A percentile compares a stretch with the other conserved stretches of the same genome.
These are phyloP conservation scores for Annulohypoxylon truncatum DNA, from an alignment of 2,329 filamentous ascomycete species.

Conservation along the genomic window DNA sequence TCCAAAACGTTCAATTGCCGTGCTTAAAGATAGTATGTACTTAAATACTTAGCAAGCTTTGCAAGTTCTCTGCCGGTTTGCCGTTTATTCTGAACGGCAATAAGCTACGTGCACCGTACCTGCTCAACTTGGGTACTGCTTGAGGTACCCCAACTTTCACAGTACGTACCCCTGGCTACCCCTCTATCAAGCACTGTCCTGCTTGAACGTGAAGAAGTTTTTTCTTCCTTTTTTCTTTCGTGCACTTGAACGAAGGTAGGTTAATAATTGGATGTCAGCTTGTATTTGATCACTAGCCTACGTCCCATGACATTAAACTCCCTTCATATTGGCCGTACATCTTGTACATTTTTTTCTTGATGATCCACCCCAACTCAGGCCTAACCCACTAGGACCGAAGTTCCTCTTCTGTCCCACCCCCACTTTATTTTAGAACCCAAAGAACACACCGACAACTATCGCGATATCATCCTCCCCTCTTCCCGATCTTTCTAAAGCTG, in stretches of 20 bases:
- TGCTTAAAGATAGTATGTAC: neutral
- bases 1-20: neutral
- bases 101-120: slow-evolving; percentile 6
- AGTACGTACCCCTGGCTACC: slow-evolving; percentile 1
- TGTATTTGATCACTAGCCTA: slow-evolving; percentile 27
- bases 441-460: slow-evolving; percentile 42
- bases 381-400: slow-evolving; percentile 22
- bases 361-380: slow-evolving; percentile 27
- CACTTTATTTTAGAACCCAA: slow-evolving; percentile 33
- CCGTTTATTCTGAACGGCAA: neutral
- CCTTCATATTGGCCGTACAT: slow-evolving; percentile 13
- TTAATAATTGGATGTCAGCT: slow-evolving; percentile 24
- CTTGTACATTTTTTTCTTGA: slow-evolving; percentile 21
- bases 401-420: slow-evolving; percentile 32
- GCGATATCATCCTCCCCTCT: slow-evolving; percentile 36
- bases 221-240: slow-evolving; percentile 6
- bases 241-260: slow-evolving; percentile 9
- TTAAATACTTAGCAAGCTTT: neutral
- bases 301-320: slow-evolving; percentile 23
- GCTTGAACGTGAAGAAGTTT: slow-evolving; percentile 8
- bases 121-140: slow-evolving; percentile 2
- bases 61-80: neutral
- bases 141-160: neutral
- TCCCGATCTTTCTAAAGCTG: slow-evolving; percentile 21
- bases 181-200: slow-evolving; percentile 1